Conservation (phyloP, 805 yeast species). For the Cyberlindnera euphorbiiphila region DNA sequence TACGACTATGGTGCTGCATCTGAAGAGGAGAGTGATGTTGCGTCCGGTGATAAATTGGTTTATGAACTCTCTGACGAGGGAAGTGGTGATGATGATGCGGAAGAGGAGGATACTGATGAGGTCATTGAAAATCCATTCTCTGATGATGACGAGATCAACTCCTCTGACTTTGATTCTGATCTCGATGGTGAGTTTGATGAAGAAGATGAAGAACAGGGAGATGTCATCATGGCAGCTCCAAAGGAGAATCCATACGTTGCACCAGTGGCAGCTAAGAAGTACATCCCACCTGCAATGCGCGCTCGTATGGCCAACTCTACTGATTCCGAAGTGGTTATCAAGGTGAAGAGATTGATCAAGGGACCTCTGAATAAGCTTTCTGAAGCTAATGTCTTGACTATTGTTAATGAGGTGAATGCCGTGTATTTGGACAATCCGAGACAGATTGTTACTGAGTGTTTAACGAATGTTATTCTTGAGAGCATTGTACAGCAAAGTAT, state of each 20-base stretch:
- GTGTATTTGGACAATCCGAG: constrained; percentile 68
- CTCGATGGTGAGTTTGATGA: constrained; percentile 34
- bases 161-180: constrained; percentile 42
- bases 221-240: constrained; percentile 31
- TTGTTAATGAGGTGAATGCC: constrained; percentile 63
- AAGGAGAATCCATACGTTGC: constrained; percentile 77
- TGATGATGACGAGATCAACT: constrained; percentile 39
- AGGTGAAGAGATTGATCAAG: constrained; percentile 61
- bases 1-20: constrained; percentile 25
- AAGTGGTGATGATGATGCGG: constrained; percentile 17
- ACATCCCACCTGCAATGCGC: constrained; percentile 87
- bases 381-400: constrained; percentile 73
- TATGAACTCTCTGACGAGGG: no score
- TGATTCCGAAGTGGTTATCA: constrained; percentile 43
- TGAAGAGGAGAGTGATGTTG: constrained; percentile 27
- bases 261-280: constrained; percentile 44
- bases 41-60: no score
- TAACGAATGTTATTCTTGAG: constrained; percentile 61
- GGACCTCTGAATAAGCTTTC: constrained; percentile 87
- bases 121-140: constrained; percentile 33
- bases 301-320: constrained; percentile 37
- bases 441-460: constrained; percentile 68
- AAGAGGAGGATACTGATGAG: constrained; percentile 27
- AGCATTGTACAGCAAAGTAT: constrained; percentile 62
- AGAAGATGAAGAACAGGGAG: constrained; percentile 29